Evolutionary conservation across 2,329 filamentous ascomycete species (phyloP), one percentile per base, ranked within the genome.

Genomic region (Juglanconis oblonga): DNA sequence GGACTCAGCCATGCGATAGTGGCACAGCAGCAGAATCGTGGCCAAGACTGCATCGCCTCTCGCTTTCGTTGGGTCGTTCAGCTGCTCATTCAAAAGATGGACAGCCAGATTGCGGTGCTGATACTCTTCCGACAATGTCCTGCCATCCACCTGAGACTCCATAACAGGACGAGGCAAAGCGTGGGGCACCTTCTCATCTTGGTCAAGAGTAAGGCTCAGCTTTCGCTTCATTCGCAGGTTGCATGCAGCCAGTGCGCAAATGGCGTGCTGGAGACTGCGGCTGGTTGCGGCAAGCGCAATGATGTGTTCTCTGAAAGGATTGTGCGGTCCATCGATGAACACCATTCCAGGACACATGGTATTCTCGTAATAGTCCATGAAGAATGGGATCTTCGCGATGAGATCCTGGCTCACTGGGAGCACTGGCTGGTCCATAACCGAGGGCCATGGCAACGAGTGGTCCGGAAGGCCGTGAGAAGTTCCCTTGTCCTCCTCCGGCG

Each of bases 301-400:
- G 58, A 97, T 87, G 70, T 96, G 89, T 67, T 88, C 87, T 63
- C 92, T 84, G 72, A 94, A 97, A 1, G 94, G 94, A 72, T 97
- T 97, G 64, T 82, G 83, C 1, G 90, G 89, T 10, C 88, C 88
- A 71, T 98, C 94, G 72, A 97, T 92, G 66, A 92, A 91, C 54
- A 97, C 92, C 74, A 97, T 90, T 61, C 92, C 91, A 5, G 91
- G 91, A 66, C 92, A 95, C 77, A 98, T 93, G 70, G 91, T 90
- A 73, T 92, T 92, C 70, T 93, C 89, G 75, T 96, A 97, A 75
- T 97, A 97, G 71, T 96, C 90, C 79, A 97, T 89, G 70, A 97
- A 88, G 74, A 90, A 96, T 65, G 90, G 88, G 78, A 96, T 89
- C 70, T 92, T 89, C 61, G 88, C 86, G 62, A 91, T 87, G 68